Percentiles rank a stretch among this genome's conserved stretches.
Evolutionary conservation across 2,329 filamentous ascomycete species (phyloP).

Genomic region (Biscogniauxia mediterranea): DNA sequence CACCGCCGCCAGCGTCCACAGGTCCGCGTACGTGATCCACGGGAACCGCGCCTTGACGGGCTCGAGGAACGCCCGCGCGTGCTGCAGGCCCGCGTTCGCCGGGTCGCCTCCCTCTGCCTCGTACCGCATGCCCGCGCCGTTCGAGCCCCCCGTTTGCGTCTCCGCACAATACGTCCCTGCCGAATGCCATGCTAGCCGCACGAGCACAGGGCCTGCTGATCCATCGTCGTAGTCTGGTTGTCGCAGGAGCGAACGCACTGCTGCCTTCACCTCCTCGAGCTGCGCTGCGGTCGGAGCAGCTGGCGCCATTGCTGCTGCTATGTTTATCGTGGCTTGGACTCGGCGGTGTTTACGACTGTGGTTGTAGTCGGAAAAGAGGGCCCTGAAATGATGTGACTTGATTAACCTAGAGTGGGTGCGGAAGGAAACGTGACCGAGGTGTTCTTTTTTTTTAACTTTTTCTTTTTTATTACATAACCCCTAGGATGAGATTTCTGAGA

Average conservation of each 20-base stretch:
- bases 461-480: not conserved
- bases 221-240: slow-evolving; percentile 66
- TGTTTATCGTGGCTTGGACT: too few species aligned
- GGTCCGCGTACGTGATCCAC: slow-evolving; percentile 65
- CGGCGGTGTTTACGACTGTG: too few species aligned
- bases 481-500: not conserved
- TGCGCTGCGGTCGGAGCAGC: slow-evolving; percentile 23
- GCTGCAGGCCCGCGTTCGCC: slow-evolving; percentile 62
- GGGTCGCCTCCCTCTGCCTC: slow-evolving; percentile 63
- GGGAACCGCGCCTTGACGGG: slow-evolving; percentile 57
- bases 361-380: too few species aligned
- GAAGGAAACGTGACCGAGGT: too few species aligned
- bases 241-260: slow-evolving; percentile 51
- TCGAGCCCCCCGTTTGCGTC: slow-evolving; percentile 61
- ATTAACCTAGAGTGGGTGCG: too few species aligned
- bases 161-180: slow-evolving; percentile 59
- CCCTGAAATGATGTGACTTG: too few species aligned
- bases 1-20: slow-evolving; percentile 62
- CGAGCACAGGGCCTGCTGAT: slow-evolving; percentile 61
- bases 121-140: slow-evolving; percentile 66
- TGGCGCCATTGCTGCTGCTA: not conserved
- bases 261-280: slow-evolving; percentile 45
- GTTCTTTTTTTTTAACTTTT: not conserved
- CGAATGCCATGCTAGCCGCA: slow-evolving; percentile 65
- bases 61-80: slow-evolving; percentile 63